These are phyloP conservation scores for Tetrahymena borealis DNA, from an alignment of 73 alveolate genomes.

Conservation along the genomic window DNA sequence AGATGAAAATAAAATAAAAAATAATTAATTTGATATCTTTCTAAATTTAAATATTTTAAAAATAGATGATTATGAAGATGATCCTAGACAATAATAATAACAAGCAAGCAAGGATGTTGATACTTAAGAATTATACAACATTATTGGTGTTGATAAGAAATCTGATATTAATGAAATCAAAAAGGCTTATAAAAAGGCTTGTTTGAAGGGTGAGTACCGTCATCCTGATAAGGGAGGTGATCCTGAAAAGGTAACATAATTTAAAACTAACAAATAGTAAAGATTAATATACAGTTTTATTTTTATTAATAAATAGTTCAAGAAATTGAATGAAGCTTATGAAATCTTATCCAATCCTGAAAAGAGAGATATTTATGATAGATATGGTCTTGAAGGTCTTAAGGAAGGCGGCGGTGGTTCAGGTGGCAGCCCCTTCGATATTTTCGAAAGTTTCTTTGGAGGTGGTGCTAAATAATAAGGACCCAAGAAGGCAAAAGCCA, in stretches of 20 bases:
- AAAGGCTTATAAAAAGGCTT: slow-evolving; percentile 83
- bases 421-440: slow-evolving; percentile 68
- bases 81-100: neutral
- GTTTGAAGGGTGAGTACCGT: slow-evolving; percentile 70
- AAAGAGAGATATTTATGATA: slow-evolving; percentile 93
- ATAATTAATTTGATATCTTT: no score
- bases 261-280: no score
- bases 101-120: neutral
- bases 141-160: neutral
- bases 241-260: slow-evolving; percentile 56
- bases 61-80: neutral
- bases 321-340: slow-evolving; percentile 85
- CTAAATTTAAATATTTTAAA: neutral
- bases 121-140: neutral
- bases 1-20: no score
- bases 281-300: neutral
- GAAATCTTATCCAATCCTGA: slow-evolving; percentile 88
- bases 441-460: slow-evolving; percentile 83
- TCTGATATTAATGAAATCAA: slow-evolving; percentile 69
- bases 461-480: slow-evolving; percentile 75
- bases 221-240: slow-evolving; percentile 99
- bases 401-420: slow-evolving; percentile 86
- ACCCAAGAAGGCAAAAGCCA: slow-evolving; percentile 79
- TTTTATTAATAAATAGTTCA: slow-evolving; percentile 49
- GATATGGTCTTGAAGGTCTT: slow-evolving; percentile 94